These are phyloP conservation scores for Mortierella sp. DNA, from an alignment of 371 early-diverging fungal species.

Conservation along the genomic window DNA sequence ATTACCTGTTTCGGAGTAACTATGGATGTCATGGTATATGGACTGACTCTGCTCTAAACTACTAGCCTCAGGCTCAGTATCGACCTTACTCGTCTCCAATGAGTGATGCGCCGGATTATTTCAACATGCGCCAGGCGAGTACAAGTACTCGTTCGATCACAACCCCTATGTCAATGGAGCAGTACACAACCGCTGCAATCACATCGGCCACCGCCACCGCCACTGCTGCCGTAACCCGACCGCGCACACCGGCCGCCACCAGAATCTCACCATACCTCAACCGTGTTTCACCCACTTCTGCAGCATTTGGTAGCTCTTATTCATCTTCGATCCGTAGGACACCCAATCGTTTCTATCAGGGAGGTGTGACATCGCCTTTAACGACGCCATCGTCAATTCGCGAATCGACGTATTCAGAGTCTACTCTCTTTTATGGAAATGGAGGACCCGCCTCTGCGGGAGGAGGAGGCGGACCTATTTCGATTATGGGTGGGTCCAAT, in stretches of 20 bases:
- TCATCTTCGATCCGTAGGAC: slow-evolving; percentile 35
- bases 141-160: slow-evolving; percentile 24
- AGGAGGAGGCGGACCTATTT: too few species aligned
- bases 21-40: too few species aligned
- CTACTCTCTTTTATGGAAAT: slow-evolving; percentile 14
- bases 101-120: slow-evolving; percentile 44
- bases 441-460: slow-evolving; percentile 1
- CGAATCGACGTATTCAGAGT: slow-evolving; percentile 25
- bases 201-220: too few species aligned
- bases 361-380: slow-evolving; percentile 33
- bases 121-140: slow-evolving; percentile 38
- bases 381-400: slow-evolving; percentile 42
- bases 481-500: too few species aligned
- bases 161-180: slow-evolving; percentile 47
- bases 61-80: slow-evolving; percentile 38
- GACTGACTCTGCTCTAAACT: background rate
- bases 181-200: background rate
- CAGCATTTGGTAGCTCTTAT: slow-evolving; percentile 32
- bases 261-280: slow-evolving; percentile 48
- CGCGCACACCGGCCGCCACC: slow-evolving; percentile 35
- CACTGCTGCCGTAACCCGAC: background rate
- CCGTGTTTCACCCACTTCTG: slow-evolving; percentile 39
- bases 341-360: slow-evolving; percentile 28
- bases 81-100: slow-evolving; percentile 31
- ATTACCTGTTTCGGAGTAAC: background rate